Base-by-base conservation (phyloP, 2,329 filamentous ascomycete species). In the Trichoderma pleuroti region DNA sequence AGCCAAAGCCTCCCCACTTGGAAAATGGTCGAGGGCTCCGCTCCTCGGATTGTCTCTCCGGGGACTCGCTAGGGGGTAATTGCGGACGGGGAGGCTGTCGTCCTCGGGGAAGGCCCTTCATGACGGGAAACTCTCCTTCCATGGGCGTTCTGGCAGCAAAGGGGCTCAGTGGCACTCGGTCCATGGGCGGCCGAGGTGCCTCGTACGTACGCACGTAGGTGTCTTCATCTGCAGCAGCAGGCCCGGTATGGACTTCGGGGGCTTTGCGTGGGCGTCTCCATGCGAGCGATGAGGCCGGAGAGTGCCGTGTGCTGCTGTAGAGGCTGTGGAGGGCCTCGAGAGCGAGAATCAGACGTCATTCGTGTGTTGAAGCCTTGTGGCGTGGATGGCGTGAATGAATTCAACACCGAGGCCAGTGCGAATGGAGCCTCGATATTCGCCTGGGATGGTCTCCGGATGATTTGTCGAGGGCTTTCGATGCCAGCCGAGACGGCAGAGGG, bases 81-180 rank as follows among this genome's bases (percentile, higher is more conserved):
- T 75, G 52, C 16, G 71, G 60, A 8, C 71, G 71, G 46, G 62
- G 30, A 30, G 73, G 75, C 10, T 72, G 75, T n/a, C 80, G 78
- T 2, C 80, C 80, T 30, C 81, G 76, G 1, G 80, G 81, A 14
- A 82, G 75, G 1, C 80, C 80, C 10, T 78, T 81, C 34, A 75
- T 76, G 6, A 78, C 61, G 2, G 80, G 79, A 24, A 81, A 82
- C 10, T 78, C 76, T 0, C 80, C 80, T 57, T 78, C 78, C 52
- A 79, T 77, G 0, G 76, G 75, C 4, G 72, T 73, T 11, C 74
- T 75, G 5, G 73, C 72, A 16, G 68, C 68, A 30, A 78, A 77
- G 0, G 80, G 78, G 36, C 79, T 81, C 26, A 65, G 36, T 8
- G 74, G 72, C 4, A 72, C 65, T 18, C 36, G 63, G 12, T 75